These are phyloP conservation scores for Scheffersomyces cryptocercus DNA, from an alignment of 1,139 yeast species.

Conservation along the genomic window DNA sequence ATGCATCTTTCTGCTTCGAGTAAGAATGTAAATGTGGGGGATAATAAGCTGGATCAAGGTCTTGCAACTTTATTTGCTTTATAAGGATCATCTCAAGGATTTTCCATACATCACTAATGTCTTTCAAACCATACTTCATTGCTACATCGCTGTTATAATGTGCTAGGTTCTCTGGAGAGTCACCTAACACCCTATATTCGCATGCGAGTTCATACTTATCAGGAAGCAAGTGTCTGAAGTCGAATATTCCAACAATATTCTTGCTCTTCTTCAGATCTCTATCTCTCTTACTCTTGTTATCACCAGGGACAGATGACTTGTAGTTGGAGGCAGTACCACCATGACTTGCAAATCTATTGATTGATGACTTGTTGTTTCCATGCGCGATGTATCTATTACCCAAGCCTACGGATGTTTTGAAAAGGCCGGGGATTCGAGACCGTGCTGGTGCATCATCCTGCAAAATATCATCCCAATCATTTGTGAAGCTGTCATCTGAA, in stretches of 20 bases:
- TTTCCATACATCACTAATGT: constrained; percentile 77
- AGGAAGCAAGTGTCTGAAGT: constrained; percentile 72
- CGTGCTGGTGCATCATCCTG: constrained; percentile 47
- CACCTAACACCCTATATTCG: constrained; percentile 73
- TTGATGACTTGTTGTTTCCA: constrained; percentile 20
- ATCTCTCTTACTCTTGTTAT: constrained; percentile 14
- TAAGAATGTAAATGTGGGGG: constrained; percentile 2
- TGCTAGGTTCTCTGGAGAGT: constrained; percentile 64
- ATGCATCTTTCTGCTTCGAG: constrained; percentile 10
- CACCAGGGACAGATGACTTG: constrained; percentile 28
- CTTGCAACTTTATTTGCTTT: constrained; percentile 26
- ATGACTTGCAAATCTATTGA: constrained; percentile 28
- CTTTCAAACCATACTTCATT: constrained; percentile 56
- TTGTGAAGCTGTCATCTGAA: constrained; percentile 50
- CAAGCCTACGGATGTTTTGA: constrained; percentile 42
- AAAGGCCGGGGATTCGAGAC: constrained; percentile 46
- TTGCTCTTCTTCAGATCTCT: constrained; percentile 26
- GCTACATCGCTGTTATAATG: constrained; percentile 75
- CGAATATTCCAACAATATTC: constrained; percentile 63
- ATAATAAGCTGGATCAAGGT: constrained; percentile 12
- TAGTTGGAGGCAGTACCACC: constrained; percentile 29
- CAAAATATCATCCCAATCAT: constrained; percentile 53
- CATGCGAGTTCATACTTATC: constrained; percentile 75
- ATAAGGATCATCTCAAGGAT: constrained; percentile 51
- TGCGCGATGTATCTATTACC: constrained; percentile 30